Percentiles rank a stretch among this genome's conserved stretches.
These are phyloP conservation scores for Austroboletus festivus DNA, from an alignment of 768 basidiomycete genomes.

Conservation along the genomic window DNA sequence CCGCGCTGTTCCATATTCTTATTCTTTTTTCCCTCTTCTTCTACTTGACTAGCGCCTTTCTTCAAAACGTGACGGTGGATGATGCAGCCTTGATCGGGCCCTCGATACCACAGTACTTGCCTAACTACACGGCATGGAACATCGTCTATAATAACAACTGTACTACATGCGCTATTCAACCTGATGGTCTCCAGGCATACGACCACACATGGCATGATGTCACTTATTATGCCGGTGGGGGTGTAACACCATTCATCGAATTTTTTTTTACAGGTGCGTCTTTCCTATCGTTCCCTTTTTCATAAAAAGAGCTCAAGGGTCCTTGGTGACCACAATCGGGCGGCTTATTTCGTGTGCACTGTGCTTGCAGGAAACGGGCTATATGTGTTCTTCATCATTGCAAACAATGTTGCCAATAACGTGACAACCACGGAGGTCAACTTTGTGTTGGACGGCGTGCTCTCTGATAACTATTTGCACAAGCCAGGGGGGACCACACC, in stretches of 20 bases:
- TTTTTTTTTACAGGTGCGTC: conserved; percentile 13
- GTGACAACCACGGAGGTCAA: neutral
- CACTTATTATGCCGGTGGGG: neutral
- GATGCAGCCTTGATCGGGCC: conserved; percentile 11
- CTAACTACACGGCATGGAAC: conserved; percentile 3
- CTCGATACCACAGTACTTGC: conserved; percentile 8
- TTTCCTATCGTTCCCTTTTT: neutral
- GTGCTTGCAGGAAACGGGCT: conserved; percentile 11
- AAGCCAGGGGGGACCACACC: neutral
- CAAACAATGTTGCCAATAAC: neutral
- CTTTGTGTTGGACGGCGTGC: conserved; percentile 9
- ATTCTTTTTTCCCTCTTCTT: neutral
- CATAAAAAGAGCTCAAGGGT: neutral
- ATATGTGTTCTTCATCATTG: conserved; percentile 19
- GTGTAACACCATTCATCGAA: neutral
- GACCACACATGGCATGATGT: conserved; percentile 19
- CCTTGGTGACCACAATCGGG: neutral
- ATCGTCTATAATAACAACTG: conserved; percentile 8
- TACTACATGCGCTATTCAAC: neutral
- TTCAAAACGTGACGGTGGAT: conserved; percentile 15
- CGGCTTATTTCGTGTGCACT: neutral
- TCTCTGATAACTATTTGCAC: conserved; percentile 2
- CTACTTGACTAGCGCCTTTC: neutral
- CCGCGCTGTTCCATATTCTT: too few species aligned
- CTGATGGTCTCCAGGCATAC: conserved; percentile 2